Evolutionary conservation across 495 filamentous ascomycete genomes (phyloP), one percentile per base, ranked within the genome.

Genomic region (Hyaloscypha finlandica): DNA sequence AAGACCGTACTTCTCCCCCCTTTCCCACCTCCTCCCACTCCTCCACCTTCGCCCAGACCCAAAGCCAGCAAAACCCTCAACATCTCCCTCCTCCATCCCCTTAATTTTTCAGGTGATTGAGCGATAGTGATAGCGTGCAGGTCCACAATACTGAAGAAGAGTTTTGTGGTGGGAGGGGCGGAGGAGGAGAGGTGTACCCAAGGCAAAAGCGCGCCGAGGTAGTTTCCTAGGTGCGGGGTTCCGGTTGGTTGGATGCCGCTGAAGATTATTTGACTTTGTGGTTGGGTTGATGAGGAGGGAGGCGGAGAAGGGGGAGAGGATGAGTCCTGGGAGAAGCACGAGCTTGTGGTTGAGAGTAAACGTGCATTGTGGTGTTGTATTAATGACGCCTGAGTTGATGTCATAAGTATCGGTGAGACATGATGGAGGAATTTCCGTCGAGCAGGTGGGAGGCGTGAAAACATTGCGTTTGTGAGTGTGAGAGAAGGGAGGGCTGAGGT

Each of bases 191-290:
- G 78, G 65, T 81, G 80, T 42, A 89, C 88, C 95, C 95, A 99
- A 81, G 91, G 85, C 33, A 85, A 84, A 62, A 99, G 79, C n/a
- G 95, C 96, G 14, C 95, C 95, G 9, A 97, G 83, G 75, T 98
- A 98, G 77, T 99, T 99, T 16, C 95, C 95, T 37, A 99, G 81
- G 75, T 98, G 96, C n/a, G 95, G 96, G 11, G 96, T 79, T 5
- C 94, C 95, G 6, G 95, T 98, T 20, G 95, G 96, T 73, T 99
- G 95, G 68, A 99, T 98, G 33, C 93, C 95, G 11, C 96, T 98
- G 81, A 98, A 98, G 68, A 99, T 80, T 63, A 60, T 68, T 35
- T 45, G 37, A 35, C 20, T 58, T 8, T 22, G 58, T 30, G 12
- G 45, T 14, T 16, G 6, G n/a, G 30, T 33, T 8, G 29, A 20